Evolutionary conservation across 495 filamentous ascomycete genomes (phyloP).

Genomic region (Immersiella caudata): DNA sequence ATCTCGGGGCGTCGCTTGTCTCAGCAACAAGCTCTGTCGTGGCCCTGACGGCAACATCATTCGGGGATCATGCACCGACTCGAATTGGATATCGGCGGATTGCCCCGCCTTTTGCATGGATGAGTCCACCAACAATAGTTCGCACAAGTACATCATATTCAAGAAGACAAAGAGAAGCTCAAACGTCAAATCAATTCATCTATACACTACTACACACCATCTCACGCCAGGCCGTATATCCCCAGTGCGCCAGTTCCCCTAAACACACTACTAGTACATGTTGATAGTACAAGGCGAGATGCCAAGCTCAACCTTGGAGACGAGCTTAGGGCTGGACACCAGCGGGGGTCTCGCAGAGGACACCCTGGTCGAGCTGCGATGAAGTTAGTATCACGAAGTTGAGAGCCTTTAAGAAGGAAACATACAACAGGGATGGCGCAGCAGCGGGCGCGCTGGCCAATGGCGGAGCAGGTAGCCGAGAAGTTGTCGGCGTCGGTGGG

Average conservation of each 20-base stretch:
- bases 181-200: neutral
- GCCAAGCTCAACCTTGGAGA: neutral
- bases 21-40: no score
- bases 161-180: no score
- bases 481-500: slow-evolving; percentile 39
- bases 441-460: slow-evolving; percentile 51
- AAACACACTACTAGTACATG: neutral
- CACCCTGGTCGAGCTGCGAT: slow-evolving; percentile 37
- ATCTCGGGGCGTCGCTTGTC: no score
- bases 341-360: slow-evolving; percentile 44
- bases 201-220: neutral
- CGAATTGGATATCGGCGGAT: no score
- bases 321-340: slow-evolving; percentile 37
- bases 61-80: no score
- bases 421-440: slow-evolving; percentile 45
- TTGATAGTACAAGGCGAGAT: neutral
- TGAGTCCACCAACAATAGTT: no score
- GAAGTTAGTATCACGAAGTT: neutral
- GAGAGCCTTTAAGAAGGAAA: neutral
- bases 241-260: neutral
- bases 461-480: slow-evolving; percentile 37
- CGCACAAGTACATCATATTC: no score
- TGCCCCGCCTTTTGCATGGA: no score
- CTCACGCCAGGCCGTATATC: neutral
- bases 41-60: no score